Base-by-base conservation (phyloP, 345 rosid species). In the Brassica carinata region DNA sequence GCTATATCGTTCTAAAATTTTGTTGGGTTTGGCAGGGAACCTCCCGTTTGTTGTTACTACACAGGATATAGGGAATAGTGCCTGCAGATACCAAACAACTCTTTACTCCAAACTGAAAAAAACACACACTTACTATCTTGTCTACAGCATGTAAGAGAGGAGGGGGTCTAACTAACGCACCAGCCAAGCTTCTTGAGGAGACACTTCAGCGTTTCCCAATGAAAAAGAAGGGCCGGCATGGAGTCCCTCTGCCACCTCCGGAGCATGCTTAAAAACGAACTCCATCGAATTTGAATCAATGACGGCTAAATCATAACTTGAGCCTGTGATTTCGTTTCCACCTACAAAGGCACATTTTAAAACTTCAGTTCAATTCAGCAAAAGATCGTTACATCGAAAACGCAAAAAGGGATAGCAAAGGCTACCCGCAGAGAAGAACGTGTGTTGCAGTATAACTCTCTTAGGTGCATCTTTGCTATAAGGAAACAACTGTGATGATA, bases 401-500 rank as follows among this genome's bases (percentile, higher is more conserved):
- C 23, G 1, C 23, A 19, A 19, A 19, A 19, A 19, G 23, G 23
- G 23, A 19, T 19, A 43, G 19, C 3, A 74, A 64, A 43, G 29
- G 72, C 67, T 93, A 96, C 99, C 99, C 5, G 84, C 36, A 73
- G 97, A 90, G 67, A 86, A 31, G 74, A 87, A 69, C 23, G 99
- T 89, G 64, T 96, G 93, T 85, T 96, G 98, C 73, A 96, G 82
- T 78, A 96, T 82, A 81, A 90, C 88, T 85, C 97, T 93, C 89
- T 96, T 96, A 6, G 96, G 98, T 51, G 99, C 98, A 75, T 82
- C 86, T 15, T 72, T 87, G 85, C 96, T 90, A 82, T 96, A 96
- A 15, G 99, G 99, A 84, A 96, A 96, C 79, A 93, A 85, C 81
- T 87, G 98, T 7, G 97, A 92, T 13, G 99, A 87, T 53, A 96